These are phyloP conservation scores for Diaporthe ilicicola DNA, from an alignment of 2,329 filamentous ascomycete genomes.

Conservation along the genomic window DNA sequence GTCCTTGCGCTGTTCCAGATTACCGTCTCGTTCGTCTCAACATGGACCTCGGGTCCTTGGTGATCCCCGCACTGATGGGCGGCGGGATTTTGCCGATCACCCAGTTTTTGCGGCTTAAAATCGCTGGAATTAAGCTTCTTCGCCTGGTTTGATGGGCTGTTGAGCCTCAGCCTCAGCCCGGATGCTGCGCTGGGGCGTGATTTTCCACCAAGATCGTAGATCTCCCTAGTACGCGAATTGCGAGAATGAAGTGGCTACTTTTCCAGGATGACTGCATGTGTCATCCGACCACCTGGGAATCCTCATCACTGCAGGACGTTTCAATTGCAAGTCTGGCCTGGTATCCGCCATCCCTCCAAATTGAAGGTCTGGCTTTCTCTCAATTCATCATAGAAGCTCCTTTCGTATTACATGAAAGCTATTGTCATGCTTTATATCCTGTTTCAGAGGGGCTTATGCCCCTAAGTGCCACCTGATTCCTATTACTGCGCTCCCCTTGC, in stretches of 20 bases:
- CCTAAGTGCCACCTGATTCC: too few relatives aligned
- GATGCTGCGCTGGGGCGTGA: neutral
- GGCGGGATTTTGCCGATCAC: constrained; percentile 8
- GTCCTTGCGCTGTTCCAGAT: constrained; percentile 11
- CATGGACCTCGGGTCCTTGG: neutral
- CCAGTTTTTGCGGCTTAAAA: constrained; percentile 5
- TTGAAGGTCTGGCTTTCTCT: too few relatives aligned
- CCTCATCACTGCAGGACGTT: too few relatives aligned
- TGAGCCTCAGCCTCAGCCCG: neutral
- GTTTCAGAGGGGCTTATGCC: too few relatives aligned
- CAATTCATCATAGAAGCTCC: too few relatives aligned
- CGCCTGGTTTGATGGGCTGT: neutral
- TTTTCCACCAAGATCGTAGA: constrained; percentile 12
- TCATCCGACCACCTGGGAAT: neutral
- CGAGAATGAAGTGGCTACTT: neutral
- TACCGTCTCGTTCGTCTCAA: constrained; percentile 16
- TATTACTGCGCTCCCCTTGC: too few relatives aligned
- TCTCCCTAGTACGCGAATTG: neutral
- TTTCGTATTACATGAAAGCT: too few relatives aligned
- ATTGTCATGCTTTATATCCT: too few relatives aligned
- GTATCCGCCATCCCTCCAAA: too few relatives aligned
- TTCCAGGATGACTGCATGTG: neutral
- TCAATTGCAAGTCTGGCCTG: too few relatives aligned
- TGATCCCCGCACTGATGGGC: neutral
- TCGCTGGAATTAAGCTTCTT: constrained; percentile 3